A percentile compares a stretch with the other conserved stretches of the same genome.
phyloP scores from a whole-genome alignment of 2,329 filamentous ascomycete genomes.

The Pleomassaria siparia region DNA sequence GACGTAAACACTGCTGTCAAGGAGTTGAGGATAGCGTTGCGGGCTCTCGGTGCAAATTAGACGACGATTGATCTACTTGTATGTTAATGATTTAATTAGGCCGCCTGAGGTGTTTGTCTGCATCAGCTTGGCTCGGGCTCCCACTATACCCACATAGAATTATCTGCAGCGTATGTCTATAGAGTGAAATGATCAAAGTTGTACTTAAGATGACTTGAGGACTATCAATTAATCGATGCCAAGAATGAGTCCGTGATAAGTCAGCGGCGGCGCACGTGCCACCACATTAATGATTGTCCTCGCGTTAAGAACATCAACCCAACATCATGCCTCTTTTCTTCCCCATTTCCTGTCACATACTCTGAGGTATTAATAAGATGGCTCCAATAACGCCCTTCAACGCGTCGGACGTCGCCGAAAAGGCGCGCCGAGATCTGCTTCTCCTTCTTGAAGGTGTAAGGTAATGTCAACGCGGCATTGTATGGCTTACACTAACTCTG shows the following conservation, averaged over 20 bases:
- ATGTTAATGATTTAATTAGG: constrained; percentile 4
- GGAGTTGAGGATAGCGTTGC: constrained; percentile 76
- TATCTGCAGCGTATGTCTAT: neutral
- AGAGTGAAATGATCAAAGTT: neutral
- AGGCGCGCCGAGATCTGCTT: constrained; percentile 84
- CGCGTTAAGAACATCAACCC: neutral
- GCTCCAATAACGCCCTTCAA: constrained; percentile 71
- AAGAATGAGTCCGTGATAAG: neutral
- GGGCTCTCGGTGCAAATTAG: constrained; percentile 65
- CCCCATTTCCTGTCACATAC: neutral
- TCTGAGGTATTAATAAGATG: constrained; percentile 50
- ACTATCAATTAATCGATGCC: neutral
- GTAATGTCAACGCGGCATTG: constrained; percentile 46
- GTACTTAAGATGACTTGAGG: neutral
- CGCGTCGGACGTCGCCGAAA: constrained; percentile 74
- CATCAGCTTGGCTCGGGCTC: neutral
- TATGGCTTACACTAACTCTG: constrained; percentile 35
- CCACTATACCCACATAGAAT: constrained; percentile 4
- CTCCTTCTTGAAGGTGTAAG: constrained; percentile 93
- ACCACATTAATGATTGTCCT: neutral
- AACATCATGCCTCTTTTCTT: constrained; percentile 5
- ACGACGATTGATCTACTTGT: neutral
- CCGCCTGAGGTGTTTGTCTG: neutral
- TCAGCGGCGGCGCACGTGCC: neutral
- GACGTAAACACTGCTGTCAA: constrained; percentile 87